Conservation (phyloP, 345 rosid genomes). For the Eucalyptus polyanthemos region DNA sequence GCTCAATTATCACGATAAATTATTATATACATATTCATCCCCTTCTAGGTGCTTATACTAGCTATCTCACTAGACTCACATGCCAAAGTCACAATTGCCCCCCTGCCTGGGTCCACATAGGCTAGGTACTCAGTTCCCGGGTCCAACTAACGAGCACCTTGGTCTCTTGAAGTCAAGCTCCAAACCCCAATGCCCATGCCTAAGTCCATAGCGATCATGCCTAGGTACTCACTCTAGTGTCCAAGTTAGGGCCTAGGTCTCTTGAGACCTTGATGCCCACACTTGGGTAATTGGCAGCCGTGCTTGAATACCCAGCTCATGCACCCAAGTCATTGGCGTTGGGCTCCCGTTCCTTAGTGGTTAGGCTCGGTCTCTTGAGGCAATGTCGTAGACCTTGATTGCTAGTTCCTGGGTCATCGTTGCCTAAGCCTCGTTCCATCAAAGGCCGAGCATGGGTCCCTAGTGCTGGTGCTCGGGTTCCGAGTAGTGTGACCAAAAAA, state of each 20-base stretch:
- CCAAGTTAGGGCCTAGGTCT: not conserved
- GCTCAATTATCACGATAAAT: no score
- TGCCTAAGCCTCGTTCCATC: not conserved
- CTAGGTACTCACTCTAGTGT: not conserved
- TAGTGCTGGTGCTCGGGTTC: not conserved
- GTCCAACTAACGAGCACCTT: not conserved
- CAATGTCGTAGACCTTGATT: not conserved
- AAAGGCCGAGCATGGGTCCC: not conserved
- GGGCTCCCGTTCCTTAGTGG: not conserved
- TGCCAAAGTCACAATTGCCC: not conserved
- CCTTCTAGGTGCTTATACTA: no score
- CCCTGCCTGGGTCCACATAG: not conserved
- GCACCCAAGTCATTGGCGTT: not conserved
- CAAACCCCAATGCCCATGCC: fast-evolving
- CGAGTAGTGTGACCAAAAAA: not conserved
- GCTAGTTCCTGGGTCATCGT: not conserved
- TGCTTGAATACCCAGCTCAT: not conserved
- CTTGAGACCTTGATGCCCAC: not conserved
- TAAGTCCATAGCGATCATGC: not conserved
- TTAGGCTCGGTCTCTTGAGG: not conserved
- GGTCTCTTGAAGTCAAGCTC: not conserved
- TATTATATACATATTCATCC: no score
- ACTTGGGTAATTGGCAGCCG: not conserved
- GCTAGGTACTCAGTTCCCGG: fast-evolving
- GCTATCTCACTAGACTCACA: not conserved